phyloP scores from a whole-genome alignment of 371 early-diverging fungal genomes.

The Vavraia culicis region DNA sequence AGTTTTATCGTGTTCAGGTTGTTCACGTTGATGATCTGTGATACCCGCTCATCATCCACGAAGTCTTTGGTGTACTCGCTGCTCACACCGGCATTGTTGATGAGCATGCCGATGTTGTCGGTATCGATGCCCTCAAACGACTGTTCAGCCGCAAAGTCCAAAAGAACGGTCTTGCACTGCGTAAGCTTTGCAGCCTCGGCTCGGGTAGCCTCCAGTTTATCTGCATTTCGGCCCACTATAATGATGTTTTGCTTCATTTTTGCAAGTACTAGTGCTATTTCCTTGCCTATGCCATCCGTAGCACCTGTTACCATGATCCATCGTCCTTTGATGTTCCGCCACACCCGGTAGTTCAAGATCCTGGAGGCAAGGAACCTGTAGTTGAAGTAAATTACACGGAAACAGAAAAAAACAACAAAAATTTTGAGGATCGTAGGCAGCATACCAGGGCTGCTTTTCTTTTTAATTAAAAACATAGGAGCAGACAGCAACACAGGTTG shows the following conservation, averaged over 20 bases:
- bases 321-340: constrained; percentile 7
- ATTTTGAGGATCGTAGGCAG: too few relatives aligned
- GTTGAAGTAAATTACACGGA: too few relatives aligned
- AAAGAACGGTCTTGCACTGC: constrained; percentile 50
- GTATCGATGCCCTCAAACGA: constrained; percentile 10
- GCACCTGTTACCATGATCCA: constrained; percentile 65
- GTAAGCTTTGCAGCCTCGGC: constrained; percentile 49
- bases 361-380: too few relatives aligned
- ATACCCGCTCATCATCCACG: constrained; percentile 36
- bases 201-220: constrained; percentile 58
- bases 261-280: constrained; percentile 68
- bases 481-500: too few relatives aligned
- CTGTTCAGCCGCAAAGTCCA: constrained; percentile 53
- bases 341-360: constrained; percentile 1
- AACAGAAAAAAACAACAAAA: too few relatives aligned
- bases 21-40: constrained; percentile 57
- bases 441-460: too few relatives aligned
- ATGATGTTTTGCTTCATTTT: constrained; percentile 59
- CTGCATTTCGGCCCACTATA: constrained; percentile 59
- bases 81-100: constrained; percentile 31
- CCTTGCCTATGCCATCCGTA: constrained; percentile 83
- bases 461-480: too few relatives aligned
- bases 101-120: constrained; percentile 23
- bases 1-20: constrained; percentile 57
- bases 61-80: constrained; percentile 50